Base-by-base conservation (phyloP, 2,329 filamentous ascomycete species). In the Microsporum canis region DNA sequence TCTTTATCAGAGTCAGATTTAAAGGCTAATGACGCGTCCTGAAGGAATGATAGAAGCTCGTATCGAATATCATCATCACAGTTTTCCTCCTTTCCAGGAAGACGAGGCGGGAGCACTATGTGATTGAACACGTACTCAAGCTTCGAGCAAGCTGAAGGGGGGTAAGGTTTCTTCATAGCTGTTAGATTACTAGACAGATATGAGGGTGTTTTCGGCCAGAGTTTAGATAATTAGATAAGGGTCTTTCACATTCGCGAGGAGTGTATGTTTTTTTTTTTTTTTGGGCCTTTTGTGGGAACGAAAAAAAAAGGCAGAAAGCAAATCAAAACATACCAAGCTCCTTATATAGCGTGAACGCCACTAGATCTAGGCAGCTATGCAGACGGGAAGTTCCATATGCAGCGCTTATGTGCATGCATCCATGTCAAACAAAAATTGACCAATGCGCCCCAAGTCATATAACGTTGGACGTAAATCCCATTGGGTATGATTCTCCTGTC, bases 31-130 rank as follows among this genome's bases (percentile, higher is more conserved):
- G 61, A 61, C 0, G 71, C 62, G 8, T 53, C 45, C 38, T 61
- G 62, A 17, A 63, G 39, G 14, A 60, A 60, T 34, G 17, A 4
- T 27, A 63, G 59, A 8, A 77, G 63, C 3, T 68, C 70, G 2
- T 49, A 58, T 1, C 74, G 68, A 27, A 75, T 63, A 5, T 60
- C 49, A 29, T 65, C 57, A 0, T 71, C 62, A 6, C 72, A 68
- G 1, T 14, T 59, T 33, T 76, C 74, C 31, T 71, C 68, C 29
- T 61, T 64, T 2, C 71, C 71, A 4, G 76, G 75, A 2, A 77
- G 67, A 6, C 72, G 63, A 7, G 73, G 72, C 1, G 76, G 75
- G 0, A 77, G 65, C 0, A 70, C 70, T 14, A 75, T 62, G 47
- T 78, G 76, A 38, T 74, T 68, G 62, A 73, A 34, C 41, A 59